These are phyloP conservation scores for Ceratobasidium sp. DNA, from an alignment of 1,284 basidiomycete genomes.

Conservation along the genomic window DNA sequence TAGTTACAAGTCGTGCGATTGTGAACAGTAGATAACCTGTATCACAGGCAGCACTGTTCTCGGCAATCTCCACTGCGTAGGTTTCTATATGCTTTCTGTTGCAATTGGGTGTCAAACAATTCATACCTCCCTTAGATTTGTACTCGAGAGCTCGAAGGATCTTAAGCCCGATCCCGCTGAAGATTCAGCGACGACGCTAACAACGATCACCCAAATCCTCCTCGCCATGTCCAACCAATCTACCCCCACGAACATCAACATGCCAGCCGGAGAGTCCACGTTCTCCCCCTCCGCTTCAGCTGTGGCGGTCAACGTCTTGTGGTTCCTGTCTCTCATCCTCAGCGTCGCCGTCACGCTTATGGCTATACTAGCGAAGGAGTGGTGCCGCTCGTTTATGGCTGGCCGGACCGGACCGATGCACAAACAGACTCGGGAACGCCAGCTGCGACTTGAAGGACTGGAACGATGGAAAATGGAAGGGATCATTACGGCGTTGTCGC, in stretches of 20 bases:
- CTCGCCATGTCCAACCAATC: background rate
- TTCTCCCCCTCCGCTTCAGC: background rate
- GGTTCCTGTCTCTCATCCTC: background rate
- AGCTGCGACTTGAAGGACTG: slow-evolving; percentile 6
- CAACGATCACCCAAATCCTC: background rate
- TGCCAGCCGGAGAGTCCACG: background rate
- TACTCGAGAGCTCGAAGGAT: slow-evolving; percentile 13
- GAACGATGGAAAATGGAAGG: slow-evolving; percentile 26
- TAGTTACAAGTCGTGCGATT: background rate
- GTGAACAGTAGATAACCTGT: background rate
- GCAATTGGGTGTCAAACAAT: background rate
- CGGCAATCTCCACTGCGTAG: slow-evolving; percentile 5
- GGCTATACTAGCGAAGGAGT: background rate
- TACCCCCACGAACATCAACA: background rate
- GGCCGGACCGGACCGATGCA: background rate
- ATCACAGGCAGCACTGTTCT: background rate
- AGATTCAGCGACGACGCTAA: background rate
- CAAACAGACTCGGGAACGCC: slow-evolving; percentile 12
- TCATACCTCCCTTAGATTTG: background rate
- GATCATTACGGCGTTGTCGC: slow-evolving; percentile 2
- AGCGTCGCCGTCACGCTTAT: background rate
- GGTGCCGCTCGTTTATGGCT: background rate
- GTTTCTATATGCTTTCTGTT: no score
- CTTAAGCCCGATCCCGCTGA: slow-evolving; percentile 2
- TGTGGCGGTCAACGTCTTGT: background rate